phyloP scores from a whole-genome alignment of 2,329 filamentous ascomycete genomes.

The Falciphora oryzae region DNA sequence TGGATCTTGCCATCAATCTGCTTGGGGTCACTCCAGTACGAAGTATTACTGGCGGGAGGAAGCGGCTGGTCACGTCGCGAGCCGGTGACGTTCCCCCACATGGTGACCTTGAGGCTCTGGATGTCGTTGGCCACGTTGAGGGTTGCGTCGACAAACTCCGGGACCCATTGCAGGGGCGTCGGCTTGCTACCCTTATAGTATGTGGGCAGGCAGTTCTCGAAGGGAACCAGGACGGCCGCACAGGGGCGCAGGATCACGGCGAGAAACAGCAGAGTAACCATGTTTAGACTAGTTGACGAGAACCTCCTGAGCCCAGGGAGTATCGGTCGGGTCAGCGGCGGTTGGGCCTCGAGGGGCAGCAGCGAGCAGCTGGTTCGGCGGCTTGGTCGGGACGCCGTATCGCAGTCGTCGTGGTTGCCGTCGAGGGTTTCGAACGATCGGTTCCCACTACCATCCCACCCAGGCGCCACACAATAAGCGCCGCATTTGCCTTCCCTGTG shows the following conservation, averaged over 20 bases:
- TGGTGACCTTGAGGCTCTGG: conserved; percentile 67
- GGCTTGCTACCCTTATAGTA: conserved; percentile 49
- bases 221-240: conserved; percentile 63
- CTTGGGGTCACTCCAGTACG: conserved; percentile 54
- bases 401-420: background rate
- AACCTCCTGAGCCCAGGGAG: background rate
- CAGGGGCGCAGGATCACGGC: conserved; percentile 35
- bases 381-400: background rate
- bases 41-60: conserved; percentile 51
- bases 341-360: too few species aligned
- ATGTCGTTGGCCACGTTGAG: conserved; percentile 58
- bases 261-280: conserved; percentile 34
- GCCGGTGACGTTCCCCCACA: conserved; percentile 90
- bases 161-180: conserved; percentile 70
- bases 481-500: background rate
- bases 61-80: conserved; percentile 51
- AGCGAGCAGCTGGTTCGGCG: background rate
- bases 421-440: background rate
- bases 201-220: conserved; percentile 75
- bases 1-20: conserved; percentile 71
- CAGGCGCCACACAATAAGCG: background rate
- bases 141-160: conserved; percentile 64
- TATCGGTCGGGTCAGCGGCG: background rate
- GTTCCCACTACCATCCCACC: background rate
- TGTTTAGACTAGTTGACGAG: conserved; percentile 11